phyloP scores from a whole-genome alignment of 805 yeast genomes.

The Saccharomyces paradoxus region DNA sequence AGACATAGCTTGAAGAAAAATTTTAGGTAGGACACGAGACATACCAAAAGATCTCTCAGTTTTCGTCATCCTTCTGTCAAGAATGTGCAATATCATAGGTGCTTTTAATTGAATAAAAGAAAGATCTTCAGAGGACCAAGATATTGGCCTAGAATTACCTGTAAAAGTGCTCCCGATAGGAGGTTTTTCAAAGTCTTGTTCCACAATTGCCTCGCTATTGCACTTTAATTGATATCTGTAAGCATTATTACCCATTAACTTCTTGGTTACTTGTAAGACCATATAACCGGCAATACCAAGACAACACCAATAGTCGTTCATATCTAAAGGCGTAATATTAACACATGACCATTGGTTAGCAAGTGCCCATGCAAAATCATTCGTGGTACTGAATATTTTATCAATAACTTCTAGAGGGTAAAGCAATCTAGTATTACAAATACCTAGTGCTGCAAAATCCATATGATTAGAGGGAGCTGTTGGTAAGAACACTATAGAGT shows the following conservation, averaged over 20 bases:
- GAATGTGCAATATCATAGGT: slow-evolving; percentile 73
- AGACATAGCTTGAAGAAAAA: slow-evolving; percentile 90
- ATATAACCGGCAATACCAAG: slow-evolving; percentile 78
- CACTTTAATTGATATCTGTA: slow-evolving; percentile 62
- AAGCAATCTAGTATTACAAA: slow-evolving; percentile 56
- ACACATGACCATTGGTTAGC: slow-evolving; percentile 93
- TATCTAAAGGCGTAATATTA: slow-evolving; percentile 70
- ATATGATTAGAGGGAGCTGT: slow-evolving; percentile 42
- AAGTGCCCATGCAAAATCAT: slow-evolving; percentile 55
- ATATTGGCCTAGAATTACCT: slow-evolving; percentile 25
- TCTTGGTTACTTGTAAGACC: slow-evolving; percentile 62
- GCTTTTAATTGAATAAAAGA: slow-evolving; percentile 70
- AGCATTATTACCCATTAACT: slow-evolving; percentile 77
- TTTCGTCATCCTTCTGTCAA: slow-evolving; percentile 90
- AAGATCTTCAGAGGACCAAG: slow-evolving; percentile 38
- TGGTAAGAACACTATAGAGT: slow-evolving; percentile 65
- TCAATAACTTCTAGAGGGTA: slow-evolving; percentile 73
- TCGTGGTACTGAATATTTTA: slow-evolving; percentile 65
- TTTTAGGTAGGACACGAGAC: slow-evolving; percentile 82
- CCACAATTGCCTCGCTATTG: slow-evolving; percentile 58
- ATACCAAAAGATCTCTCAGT: slow-evolving; percentile 92
- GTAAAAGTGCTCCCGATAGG: slow-evolving; percentile 67
- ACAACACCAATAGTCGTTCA: slow-evolving; percentile 83
- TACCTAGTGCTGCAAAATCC: slow-evolving; percentile 51
- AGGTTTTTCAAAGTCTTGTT: slow-evolving; percentile 65